A percentile compares a stretch with the other conserved stretches of the same genome.
phyloP scores from a whole-genome alignment of 2,329 filamentous ascomycete species.

The Eutypella sp. region DNA sequence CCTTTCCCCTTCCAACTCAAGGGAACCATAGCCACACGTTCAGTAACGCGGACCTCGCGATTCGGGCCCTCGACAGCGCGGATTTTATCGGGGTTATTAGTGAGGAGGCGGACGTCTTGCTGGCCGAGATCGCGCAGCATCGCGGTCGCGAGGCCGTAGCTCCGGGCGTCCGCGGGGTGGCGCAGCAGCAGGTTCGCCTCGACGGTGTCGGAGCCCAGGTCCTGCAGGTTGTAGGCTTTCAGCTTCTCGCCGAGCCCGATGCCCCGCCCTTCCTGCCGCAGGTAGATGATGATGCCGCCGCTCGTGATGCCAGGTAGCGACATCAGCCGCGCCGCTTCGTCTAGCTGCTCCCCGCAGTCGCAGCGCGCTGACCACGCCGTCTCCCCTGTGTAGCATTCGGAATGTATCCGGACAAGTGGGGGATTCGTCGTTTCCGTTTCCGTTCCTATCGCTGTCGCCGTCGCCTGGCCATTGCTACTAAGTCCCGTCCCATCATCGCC shows the following conservation, averaged over 20 bases:
- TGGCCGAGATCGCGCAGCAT: slow-evolving; percentile 87
- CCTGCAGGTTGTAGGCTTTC: slow-evolving; percentile 96
- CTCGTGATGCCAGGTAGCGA: slow-evolving; percentile 56
- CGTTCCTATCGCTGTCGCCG: too few species aligned
- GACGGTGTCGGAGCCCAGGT: slow-evolving; percentile 94
- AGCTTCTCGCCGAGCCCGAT: slow-evolving; percentile 94
- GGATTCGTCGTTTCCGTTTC: too few species aligned
- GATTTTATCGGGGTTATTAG: slow-evolving; percentile 97
- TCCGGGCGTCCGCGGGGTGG: slow-evolving; percentile 90
- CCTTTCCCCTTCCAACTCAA: slow-evolving; percentile 83
- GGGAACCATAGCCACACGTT: slow-evolving; percentile 93
- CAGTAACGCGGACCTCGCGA: slow-evolving; percentile 79
- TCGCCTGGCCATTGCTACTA: slow-evolving; percentile 6
- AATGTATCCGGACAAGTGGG: slow-evolving; percentile 90
- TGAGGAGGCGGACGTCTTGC: slow-evolving; percentile 72
- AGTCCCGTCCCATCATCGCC: too few species aligned
- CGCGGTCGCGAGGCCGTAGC: slow-evolving; percentile 92
- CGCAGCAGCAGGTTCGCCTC: slow-evolving; percentile 88
- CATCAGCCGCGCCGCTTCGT: slow-evolving; percentile 94
- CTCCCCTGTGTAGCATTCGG: slow-evolving; percentile 97
- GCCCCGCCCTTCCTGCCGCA: slow-evolving; percentile 91
- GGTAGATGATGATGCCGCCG: slow-evolving; percentile 90
- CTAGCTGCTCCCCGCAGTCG: slow-evolving; percentile 95
- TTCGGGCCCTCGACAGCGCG: slow-evolving; percentile 88
- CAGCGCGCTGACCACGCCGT: slow-evolving; percentile 97